phyloP scores from a whole-genome alignment of 441 rosid species.

The Flueggea neowawraea region DNA sequence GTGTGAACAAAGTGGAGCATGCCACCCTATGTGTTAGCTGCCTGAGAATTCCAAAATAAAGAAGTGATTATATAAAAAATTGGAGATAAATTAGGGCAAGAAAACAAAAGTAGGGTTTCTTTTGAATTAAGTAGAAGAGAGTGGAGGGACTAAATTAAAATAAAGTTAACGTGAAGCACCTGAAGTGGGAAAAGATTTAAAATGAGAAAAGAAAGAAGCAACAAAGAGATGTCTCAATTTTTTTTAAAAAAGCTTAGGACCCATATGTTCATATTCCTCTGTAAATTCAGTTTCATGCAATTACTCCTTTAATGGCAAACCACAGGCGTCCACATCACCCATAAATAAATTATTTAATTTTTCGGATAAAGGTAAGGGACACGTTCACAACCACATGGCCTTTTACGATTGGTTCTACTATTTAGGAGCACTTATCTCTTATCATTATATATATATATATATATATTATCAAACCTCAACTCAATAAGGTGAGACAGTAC shows the following conservation, averaged over 20 bases:
- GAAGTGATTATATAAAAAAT: slow-evolving; percentile 2
- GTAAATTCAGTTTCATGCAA: neutral
- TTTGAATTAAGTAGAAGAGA: neutral
- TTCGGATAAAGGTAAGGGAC: no score
- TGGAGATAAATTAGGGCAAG: neutral
- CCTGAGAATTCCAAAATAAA: slow-evolving; percentile 8
- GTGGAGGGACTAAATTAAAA: slow-evolving; percentile 5
- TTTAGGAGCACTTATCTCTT: no score
- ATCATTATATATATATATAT: no score
- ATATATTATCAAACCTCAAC: no score
- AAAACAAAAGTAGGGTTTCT: slow-evolving; percentile 1
- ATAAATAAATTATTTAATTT: neutral
- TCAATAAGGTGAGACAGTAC: no score
- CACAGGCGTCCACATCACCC: slow-evolving; percentile 5
- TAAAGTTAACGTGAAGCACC: slow-evolving; percentile 29
- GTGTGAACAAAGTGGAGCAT: slow-evolving; percentile 45
- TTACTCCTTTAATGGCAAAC: neutral
- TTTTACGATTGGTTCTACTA: no score
- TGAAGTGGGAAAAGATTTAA: slow-evolving; percentile 6
- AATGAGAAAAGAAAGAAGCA: neutral
- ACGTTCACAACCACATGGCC: no score
- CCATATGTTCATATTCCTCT: neutral
- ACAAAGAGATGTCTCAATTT: slow-evolving; percentile 19
- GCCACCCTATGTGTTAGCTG: slow-evolving; percentile 39
- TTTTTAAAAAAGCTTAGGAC: neutral